Conservation (phyloP, 352 stramenopile species). For the Hyphochytrium catenoides region DNA sequence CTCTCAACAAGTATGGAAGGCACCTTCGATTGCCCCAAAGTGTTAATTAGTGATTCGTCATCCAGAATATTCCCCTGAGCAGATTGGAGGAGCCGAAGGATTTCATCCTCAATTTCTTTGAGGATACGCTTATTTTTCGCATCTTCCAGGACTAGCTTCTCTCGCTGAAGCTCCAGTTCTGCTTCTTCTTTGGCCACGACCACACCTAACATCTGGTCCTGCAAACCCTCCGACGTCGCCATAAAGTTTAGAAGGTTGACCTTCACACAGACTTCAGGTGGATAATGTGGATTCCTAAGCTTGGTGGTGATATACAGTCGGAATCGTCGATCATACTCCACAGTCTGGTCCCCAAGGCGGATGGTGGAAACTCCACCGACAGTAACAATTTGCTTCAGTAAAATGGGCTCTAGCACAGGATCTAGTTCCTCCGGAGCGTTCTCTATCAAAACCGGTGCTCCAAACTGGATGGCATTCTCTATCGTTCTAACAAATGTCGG, state of each 20-base stretch:
- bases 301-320: conserved; percentile 84
- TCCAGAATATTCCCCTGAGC: conserved; percentile 84
- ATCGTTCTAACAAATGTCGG: conserved; percentile 77
- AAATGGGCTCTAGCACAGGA: conserved; percentile 73
- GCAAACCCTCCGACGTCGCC: conserved; percentile 74
- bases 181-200: conserved; percentile 77
- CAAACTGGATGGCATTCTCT: conserved; percentile 84
- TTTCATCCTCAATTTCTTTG: conserved; percentile 91
- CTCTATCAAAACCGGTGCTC: conserved; percentile 71
- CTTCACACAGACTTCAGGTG: conserved; percentile 82
- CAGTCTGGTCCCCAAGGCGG: conserved; percentile 70
- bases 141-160: conserved; percentile 79
- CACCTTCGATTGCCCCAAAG: conserved; percentile 69
- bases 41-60: conserved; percentile 82
- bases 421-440: conserved; percentile 80
- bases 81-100: conserved; percentile 71
- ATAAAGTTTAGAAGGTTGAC: conserved; percentile 92
- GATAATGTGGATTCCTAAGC: conserved; percentile 76
- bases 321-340: conserved; percentile 81
- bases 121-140: conserved; percentile 79
- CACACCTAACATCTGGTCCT: conserved; percentile 87
- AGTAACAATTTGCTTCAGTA: conserved; percentile 78
- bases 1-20: too few relatives aligned
- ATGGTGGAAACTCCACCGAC: conserved; percentile 66
- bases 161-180: conserved; percentile 67